Percentiles rank a stretch among this genome's conserved stretches.
Conservation (phyloP, 2,329 filamentous ascomycete genomes). For the Zasmidium angulare region DNA sequence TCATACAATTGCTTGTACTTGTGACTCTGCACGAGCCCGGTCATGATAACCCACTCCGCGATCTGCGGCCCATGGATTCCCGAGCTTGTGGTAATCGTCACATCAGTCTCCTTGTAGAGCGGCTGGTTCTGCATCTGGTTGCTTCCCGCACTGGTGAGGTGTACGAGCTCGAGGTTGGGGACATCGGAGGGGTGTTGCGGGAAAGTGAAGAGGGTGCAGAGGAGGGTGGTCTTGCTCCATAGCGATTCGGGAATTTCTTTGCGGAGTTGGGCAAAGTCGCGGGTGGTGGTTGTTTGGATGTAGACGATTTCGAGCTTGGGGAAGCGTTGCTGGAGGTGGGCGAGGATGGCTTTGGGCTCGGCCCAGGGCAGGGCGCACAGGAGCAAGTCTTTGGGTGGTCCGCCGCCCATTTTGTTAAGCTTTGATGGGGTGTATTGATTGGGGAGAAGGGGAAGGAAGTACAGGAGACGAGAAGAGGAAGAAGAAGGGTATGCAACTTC, state of each 20-base stretch:
- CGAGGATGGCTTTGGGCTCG: slow-evolving; percentile 41
- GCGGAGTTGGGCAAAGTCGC: slow-evolving; percentile 9
- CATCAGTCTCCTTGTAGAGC: slow-evolving; percentile 52
- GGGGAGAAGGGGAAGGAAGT: not conserved
- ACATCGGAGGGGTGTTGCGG: slow-evolving; percentile 39
- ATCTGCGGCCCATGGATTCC: slow-evolving; percentile 65
- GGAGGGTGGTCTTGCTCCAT: slow-evolving; percentile 45
- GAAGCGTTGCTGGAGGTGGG: slow-evolving; percentile 43
- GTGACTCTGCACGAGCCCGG: slow-evolving; percentile 58
- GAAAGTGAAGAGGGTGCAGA: slow-evolving; percentile 50
- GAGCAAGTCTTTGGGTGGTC: slow-evolving; percentile 35
- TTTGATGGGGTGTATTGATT: not conserved
- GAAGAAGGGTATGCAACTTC: not conserved
- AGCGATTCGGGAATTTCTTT: slow-evolving; percentile 34
- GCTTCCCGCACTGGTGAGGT: slow-evolving; percentile 58
- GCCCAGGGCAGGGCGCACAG: slow-evolving; percentile 34
- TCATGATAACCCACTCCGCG: slow-evolving; percentile 66
- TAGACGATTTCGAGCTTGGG: slow-evolving; percentile 49
- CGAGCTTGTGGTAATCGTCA: slow-evolving; percentile 56
- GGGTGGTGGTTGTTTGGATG: slow-evolving; percentile 11
- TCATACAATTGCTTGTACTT: slow-evolving; percentile 56
- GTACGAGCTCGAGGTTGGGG: slow-evolving; percentile 51
- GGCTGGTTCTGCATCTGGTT: slow-evolving; percentile 56
- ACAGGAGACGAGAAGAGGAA: not conserved
- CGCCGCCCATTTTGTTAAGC: slow-evolving; percentile 35